phyloP scores from a whole-genome alignment of 2,329 filamentous ascomycete genomes.

The Purpureocillium takamizusanense region DNA sequence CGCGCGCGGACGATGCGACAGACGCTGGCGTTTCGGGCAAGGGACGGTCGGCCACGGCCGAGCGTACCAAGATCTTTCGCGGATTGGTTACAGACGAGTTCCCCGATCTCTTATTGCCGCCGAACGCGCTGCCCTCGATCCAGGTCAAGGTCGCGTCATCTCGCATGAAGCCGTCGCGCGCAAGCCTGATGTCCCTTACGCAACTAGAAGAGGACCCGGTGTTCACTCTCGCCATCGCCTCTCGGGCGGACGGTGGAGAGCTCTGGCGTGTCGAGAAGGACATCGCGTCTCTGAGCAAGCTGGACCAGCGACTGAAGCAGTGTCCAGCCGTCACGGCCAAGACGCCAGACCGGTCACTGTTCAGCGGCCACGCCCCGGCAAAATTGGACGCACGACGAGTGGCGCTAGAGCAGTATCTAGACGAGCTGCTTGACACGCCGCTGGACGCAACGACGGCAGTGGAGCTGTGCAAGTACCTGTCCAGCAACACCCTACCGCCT shows the following conservation, averaged over 20 bases:
- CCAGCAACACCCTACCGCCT: constrained; percentile 52
- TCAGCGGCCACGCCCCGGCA: constrained; percentile 86
- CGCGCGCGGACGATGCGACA: constrained; percentile 12
- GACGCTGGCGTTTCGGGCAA: background rate
- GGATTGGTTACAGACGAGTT: constrained; percentile 80
- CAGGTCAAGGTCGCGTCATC: constrained; percentile 85
- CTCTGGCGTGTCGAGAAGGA: constrained; percentile 96
- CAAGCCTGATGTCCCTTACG: constrained; percentile 72
- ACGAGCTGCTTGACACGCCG: constrained; percentile 72
- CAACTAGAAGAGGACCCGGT: constrained; percentile 86
- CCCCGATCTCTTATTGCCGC: constrained; percentile 74
- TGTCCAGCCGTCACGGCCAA: constrained; percentile 62
- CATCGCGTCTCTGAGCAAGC: constrained; percentile 64
- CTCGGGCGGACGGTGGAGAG: constrained; percentile 65
- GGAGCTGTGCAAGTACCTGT: constrained; percentile 82
- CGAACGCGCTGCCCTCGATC: constrained; percentile 80
- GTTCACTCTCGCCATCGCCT: constrained; percentile 81
- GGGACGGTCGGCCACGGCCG: constrained; percentile 26
- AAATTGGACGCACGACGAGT: constrained; percentile 80
- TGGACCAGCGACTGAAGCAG: constrained; percentile 75
- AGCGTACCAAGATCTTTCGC: constrained; percentile 54
- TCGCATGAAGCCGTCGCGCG: constrained; percentile 82
- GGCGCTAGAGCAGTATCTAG: constrained; percentile 78
- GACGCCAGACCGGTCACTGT: constrained; percentile 77
- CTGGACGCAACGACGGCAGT: constrained; percentile 70